phyloP scores from a whole-genome alignment of 805 yeast genomes.

The Starmerella khaoyaiensis region DNA sequence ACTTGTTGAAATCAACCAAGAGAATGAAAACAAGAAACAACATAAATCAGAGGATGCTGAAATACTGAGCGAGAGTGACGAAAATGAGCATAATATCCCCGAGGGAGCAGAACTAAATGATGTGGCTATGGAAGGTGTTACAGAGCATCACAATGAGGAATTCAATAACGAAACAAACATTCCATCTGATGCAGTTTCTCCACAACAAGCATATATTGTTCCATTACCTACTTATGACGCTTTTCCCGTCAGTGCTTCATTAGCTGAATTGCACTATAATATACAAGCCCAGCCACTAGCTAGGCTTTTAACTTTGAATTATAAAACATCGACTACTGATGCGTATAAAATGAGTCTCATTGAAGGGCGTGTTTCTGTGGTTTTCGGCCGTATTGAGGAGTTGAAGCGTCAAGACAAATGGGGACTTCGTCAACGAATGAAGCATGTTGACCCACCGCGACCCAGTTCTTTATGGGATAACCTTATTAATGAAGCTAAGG shows the following conservation, averaged over 20 bases:
- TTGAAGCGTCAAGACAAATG: constrained; percentile 75
- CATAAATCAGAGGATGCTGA: neutral
- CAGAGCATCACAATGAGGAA: neutral
- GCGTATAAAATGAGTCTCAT: constrained; percentile 71
- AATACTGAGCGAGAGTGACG: neutral
- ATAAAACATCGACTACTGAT: constrained; percentile 74
- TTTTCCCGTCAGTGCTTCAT: no score
- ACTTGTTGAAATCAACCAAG: neutral
- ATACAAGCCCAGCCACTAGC: constrained; percentile 81
- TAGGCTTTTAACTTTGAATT: constrained; percentile 69
- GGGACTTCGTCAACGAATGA: constrained; percentile 77
- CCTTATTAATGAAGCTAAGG: constrained; percentile 61
- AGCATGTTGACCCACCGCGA: constrained; percentile 52
- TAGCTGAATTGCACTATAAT: constrained; percentile 74
- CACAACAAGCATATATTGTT: constrained; percentile 21
- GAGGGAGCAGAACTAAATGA: neutral
- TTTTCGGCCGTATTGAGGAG: constrained; percentile 84
- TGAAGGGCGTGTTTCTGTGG: constrained; percentile 84
- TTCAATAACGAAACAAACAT: neutral
- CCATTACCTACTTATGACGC: constrained; percentile 27
- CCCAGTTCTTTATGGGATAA: constrained; percentile 54
- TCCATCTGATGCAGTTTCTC: neutral
- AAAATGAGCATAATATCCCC: neutral
- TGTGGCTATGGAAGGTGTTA: neutral
- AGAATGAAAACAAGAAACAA: neutral